Percentiles rank a stretch among this genome's conserved stretches.
These are phyloP conservation scores for Cajanus cajan DNA, from an alignment of 306 rosid genomes.

Conservation along the genomic window DNA sequence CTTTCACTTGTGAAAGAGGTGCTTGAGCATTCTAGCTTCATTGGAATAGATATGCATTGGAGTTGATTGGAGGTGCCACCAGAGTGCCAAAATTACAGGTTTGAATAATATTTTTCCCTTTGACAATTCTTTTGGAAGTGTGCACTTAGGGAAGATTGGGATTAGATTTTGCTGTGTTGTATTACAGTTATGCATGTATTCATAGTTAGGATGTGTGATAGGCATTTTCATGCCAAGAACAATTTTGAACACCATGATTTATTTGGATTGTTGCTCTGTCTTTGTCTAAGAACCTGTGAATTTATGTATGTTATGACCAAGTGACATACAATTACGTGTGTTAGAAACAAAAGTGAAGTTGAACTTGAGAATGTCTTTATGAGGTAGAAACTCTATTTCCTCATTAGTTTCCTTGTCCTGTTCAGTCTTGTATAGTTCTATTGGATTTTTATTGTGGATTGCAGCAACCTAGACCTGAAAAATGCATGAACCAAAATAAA, in stretches of 20 bases:
- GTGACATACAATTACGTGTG: not conserved
- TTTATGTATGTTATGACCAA: not conserved
- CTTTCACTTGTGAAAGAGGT: too few relatives aligned
- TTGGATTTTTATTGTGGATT: slow-evolving; percentile 61
- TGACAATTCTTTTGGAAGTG: too few relatives aligned
- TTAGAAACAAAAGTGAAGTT: not conserved
- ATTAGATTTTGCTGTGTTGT: too few relatives aligned
- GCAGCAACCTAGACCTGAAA: slow-evolving; percentile 86
- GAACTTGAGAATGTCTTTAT: slow-evolving; percentile 60
- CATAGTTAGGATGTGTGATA: too few relatives aligned
- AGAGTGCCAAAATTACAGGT: too few relatives aligned
- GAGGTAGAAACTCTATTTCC: slow-evolving; percentile 74
- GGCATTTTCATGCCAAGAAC: too few relatives aligned
- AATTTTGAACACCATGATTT: slow-evolving; percentile 23
- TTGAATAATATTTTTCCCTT: too few relatives aligned
- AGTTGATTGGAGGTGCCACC: too few relatives aligned
- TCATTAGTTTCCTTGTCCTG: slow-evolving; percentile 59
- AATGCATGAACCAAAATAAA: not conserved
- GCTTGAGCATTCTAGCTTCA: too few relatives aligned
- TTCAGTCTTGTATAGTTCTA: slow-evolving; percentile 64
- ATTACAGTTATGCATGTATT: too few relatives aligned
- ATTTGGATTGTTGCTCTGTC: slow-evolving; percentile 74
- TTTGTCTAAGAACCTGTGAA: slow-evolving; percentile 79
- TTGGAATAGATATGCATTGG: too few relatives aligned
- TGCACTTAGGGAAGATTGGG: too few relatives aligned